Conservation (phyloP, 768 basidiomycete genomes). For the Lactarius psammicola region DNA sequence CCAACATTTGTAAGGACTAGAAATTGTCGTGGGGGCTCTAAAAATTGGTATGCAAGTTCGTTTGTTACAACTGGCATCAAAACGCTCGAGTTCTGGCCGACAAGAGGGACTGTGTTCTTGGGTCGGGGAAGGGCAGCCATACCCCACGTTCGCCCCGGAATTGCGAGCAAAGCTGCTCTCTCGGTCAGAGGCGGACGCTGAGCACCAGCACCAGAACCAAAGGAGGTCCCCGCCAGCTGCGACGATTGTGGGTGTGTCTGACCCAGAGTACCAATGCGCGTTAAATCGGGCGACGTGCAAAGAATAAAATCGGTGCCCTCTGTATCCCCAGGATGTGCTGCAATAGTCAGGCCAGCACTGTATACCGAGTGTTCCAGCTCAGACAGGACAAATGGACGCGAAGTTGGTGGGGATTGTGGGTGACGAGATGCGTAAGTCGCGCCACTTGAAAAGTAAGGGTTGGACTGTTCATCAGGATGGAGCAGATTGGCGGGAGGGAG, state of each 20-base stretch:
- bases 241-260: slow-evolving; percentile 50
- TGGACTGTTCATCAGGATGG: slow-evolving; percentile 69
- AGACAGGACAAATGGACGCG: slow-evolving; percentile 59
- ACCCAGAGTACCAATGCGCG: slow-evolving; percentile 66
- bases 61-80: slow-evolving; percentile 62
- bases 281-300: slow-evolving; percentile 73
- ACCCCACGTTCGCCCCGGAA: slow-evolving; percentile 83
- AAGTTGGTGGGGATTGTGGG: slow-evolving; percentile 43
- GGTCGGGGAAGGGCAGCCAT: slow-evolving; percentile 56
- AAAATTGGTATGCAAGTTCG: slow-evolving; percentile 80
- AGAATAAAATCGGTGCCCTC: slow-evolving; percentile 74
- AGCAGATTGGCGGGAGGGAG: slow-evolving; percentile 72
- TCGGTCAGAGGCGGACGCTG: slow-evolving; percentile 71
- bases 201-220: slow-evolving; percentile 36
- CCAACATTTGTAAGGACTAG: slow-evolving; percentile 88
- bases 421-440: slow-evolving; percentile 50
- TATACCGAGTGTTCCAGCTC: slow-evolving; percentile 64
- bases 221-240: slow-evolving; percentile 43
- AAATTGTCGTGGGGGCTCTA: slow-evolving; percentile 72
- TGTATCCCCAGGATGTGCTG: slow-evolving; percentile 70
- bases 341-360: slow-evolving; percentile 61
- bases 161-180: slow-evolving; percentile 70
- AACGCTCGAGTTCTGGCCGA: slow-evolving; percentile 33
- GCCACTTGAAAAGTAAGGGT: slow-evolving; percentile 46
- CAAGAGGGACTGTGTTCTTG: slow-evolving; percentile 35